Conservation (phyloP, 1,139 yeast species). For the Scheffersomyces segobiensis region DNA sequence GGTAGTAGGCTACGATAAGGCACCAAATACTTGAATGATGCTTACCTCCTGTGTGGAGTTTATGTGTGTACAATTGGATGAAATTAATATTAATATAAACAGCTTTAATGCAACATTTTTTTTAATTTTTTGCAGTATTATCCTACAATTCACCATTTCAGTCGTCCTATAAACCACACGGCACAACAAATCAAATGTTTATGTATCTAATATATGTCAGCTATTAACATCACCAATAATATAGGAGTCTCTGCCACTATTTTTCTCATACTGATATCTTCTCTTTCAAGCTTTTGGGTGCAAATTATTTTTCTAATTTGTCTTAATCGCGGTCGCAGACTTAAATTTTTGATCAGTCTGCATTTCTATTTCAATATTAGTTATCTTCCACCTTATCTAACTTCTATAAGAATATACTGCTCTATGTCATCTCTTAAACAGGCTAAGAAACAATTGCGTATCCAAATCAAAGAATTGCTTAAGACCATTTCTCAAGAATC, state of each 20-base stretch:
- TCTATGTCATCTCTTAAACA: constrained; percentile 3
- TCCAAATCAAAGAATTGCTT: constrained; percentile 8
- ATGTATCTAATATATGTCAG: no score
- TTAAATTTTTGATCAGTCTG: not conserved
- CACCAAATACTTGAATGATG: no score
- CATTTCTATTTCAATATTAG: not conserved
- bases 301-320: not conserved
- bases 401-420: not conserved
- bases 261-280: no score
- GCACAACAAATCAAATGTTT: no score
- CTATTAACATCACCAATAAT: no score
- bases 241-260: not conserved
- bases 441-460: constrained; percentile 11
- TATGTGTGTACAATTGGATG: no score
- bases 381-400: constrained; percentile 7
- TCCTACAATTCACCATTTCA: no score
- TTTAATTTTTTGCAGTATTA: no score
- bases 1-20: not conserved
- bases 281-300: not conserved
- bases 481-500: constrained; percentile 7
- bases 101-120: no score
- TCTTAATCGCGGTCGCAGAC: not conserved
- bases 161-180: no score
- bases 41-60: no score
- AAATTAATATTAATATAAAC: no score